phyloP scores from a whole-genome alignment of 768 basidiomycete species.

The Mycena albidolilacea region DNA sequence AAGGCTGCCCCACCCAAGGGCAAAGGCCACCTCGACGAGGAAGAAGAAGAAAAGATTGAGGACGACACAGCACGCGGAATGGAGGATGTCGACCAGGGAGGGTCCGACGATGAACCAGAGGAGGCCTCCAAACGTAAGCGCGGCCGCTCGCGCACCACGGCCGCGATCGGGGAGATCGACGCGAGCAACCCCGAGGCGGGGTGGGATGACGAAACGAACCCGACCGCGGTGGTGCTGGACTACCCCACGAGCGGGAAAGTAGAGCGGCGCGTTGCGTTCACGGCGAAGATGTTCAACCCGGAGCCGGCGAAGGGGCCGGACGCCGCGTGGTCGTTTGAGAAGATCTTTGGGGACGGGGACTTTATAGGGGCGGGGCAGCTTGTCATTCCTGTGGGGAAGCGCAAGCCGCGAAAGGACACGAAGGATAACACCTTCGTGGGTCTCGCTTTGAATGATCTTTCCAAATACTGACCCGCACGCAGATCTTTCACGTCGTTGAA shows the following conservation, averaged over 20 bases:
- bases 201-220: slow-evolving; percentile 88
- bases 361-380: slow-evolving; percentile 94
- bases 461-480: neutral
- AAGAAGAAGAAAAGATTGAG: slow-evolving; percentile 58
- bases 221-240: slow-evolving; percentile 77
- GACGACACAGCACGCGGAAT: slow-evolving; percentile 60
- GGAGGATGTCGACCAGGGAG: slow-evolving; percentile 34
- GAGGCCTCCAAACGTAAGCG: neutral
- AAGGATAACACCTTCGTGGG: slow-evolving; percentile 96
- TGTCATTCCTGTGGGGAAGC: slow-evolving; percentile 78
- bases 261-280: slow-evolving; percentile 87
- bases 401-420: slow-evolving; percentile 89
- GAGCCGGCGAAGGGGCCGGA: slow-evolving; percentile 60
- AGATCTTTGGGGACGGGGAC: slow-evolving; percentile 91
- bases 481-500: slow-evolving; percentile 80
- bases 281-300: slow-evolving; percentile 76
- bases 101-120: slow-evolving; percentile 27
- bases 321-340: slow-evolving; percentile 89
- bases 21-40: slow-evolving; percentile 51
- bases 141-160: no score
- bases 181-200: slow-evolving; percentile 74
- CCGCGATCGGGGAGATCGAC: slow-evolving; percentile 52
- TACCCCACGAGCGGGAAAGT: slow-evolving; percentile 74
- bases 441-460: slow-evolving; percentile 26
- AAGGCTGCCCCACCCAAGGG: slow-evolving; percentile 51